Percentiles rank a stretch among this genome's conserved stretches.
Conservation (phyloP, 805 yeast species). For the Sungouiozyma ichnusensis region DNA sequence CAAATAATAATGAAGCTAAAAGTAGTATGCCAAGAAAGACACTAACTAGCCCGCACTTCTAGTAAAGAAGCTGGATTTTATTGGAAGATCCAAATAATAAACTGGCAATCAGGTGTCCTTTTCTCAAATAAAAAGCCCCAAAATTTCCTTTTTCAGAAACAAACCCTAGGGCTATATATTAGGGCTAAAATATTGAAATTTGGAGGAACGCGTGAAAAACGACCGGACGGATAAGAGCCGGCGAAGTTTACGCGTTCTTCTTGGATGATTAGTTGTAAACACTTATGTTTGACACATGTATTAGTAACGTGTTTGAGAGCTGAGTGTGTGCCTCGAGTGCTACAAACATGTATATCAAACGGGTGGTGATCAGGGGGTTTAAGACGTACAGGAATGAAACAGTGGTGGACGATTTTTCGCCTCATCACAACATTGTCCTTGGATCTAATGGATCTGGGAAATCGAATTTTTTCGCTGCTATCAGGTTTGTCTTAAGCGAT, state of each 20-base stretch:
- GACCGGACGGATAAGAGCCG: not conserved
- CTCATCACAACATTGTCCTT: constrained; percentile 75
- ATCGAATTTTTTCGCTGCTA: constrained; percentile 90
- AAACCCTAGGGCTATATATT: not conserved
- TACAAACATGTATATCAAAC: constrained; percentile 31
- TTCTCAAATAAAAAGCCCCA: too few species aligned
- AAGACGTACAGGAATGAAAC: constrained; percentile 85
- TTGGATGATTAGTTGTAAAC: too few species aligned
- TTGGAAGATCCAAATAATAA: too few species aligned
- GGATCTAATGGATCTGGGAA: constrained; percentile 97
- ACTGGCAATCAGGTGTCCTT: not conserved
- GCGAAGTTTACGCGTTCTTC: not conserved
- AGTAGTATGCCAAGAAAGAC: too few species aligned
- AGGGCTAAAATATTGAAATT: not conserved
- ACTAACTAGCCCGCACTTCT: too few species aligned
- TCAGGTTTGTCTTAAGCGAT: constrained; percentile 83
- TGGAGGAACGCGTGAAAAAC: not conserved
- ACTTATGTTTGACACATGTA: too few species aligned
- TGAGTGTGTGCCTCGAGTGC: not conserved
- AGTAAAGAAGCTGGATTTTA: too few species aligned
- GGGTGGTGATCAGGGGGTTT: constrained; percentile 80
- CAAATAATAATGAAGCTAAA: too few species aligned
- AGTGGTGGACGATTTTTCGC: constrained; percentile 63
- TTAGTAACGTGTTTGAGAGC: too few species aligned
- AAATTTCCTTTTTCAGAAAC: not conserved